Evolutionary conservation across 129 eudicot species (phyloP), one percentile per base, ranked within the genome.

Genomic region (Ambrosia trifida): DNA sequence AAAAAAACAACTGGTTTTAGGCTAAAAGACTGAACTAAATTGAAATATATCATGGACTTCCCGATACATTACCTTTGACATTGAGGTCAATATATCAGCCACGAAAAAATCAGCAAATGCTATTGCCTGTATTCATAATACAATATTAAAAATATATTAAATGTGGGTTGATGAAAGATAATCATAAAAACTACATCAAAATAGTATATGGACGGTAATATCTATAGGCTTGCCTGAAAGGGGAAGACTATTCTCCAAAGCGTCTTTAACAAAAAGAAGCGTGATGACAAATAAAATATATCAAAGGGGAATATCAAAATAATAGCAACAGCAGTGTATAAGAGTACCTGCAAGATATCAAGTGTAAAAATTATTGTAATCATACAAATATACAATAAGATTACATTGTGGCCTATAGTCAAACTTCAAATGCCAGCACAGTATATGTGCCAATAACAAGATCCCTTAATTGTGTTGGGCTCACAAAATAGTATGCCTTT

Each of bases 21-120:
- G 43, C 57, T 38, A 19, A 9, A 52, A 74, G 57, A 40, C 11
- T 38, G 9, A 64, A 52, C 33, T 19, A 56, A 40, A 67, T 66
- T 40, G 52, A 31, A 40, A 69, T n/a, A 36, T 74, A 64, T 64
- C 66, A 46, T 18, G 28, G 30, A 70, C 58, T 12, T 62, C 30
- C 46, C 31, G 59, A 77, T 74, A 73, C 87, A 53, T 85, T 85
- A 94, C 98, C 98, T 94, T 94, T 46, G 98, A 86, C 98, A 94
- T 94, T 32, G 98, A 94, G 33, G 98, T 94, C 69, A 94, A 75
- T 78, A 89, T 94, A 84, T 94, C 96, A 38, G 99, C 99, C 86
- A 95, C 78, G 30, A 95, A 90, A 82, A 95, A 95, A 75, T 95
- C 99, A 64, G 99, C 78, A 84, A 90, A 95, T 70, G 97, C 58